Percentiles rank a stretch among this genome's conserved stretches.
Conservation (phyloP, 139 green algal species). For the Pseudopediastrum boryanum region DNA sequence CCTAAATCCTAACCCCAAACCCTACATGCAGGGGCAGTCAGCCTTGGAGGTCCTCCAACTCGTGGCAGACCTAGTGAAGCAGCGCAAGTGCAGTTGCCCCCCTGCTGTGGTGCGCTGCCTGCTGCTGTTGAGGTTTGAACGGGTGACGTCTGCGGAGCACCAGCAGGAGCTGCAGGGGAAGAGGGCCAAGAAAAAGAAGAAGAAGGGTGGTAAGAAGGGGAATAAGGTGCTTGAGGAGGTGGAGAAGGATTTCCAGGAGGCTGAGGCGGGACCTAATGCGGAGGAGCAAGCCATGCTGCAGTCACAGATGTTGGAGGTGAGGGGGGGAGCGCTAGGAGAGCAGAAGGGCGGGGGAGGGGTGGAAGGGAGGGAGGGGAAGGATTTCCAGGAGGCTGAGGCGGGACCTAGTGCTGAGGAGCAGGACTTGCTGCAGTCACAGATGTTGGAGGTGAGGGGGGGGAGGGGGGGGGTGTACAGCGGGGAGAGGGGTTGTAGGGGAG, state of each 20-base stretch:
- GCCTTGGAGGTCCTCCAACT: slow-evolving; percentile 82
- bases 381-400: slow-evolving; percentile 67
- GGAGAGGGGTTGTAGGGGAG: no score
- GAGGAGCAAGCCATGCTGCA: slow-evolving; percentile 41
- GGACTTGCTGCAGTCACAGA: slow-evolving; percentile 45
- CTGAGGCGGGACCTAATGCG: slow-evolving; percentile 45
- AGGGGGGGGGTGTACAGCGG: no score
- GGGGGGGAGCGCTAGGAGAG: neutral
- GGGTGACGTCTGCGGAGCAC: slow-evolving; percentile 33
- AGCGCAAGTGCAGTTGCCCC: slow-evolving; percentile 57
- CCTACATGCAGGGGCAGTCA: slow-evolving; percentile 31
- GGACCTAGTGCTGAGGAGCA: slow-evolving; percentile 29
- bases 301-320: slow-evolving; percentile 66
- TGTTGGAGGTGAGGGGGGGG: slow-evolving; percentile 61
- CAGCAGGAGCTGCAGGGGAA: neutral
- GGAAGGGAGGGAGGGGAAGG: no score
- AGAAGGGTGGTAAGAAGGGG: slow-evolving; percentile 28
- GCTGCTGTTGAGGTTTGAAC: slow-evolving; percentile 58
- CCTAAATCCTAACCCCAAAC: no score
- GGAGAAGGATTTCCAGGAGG: slow-evolving; percentile 72
- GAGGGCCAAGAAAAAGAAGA: slow-evolving; percentile 13
- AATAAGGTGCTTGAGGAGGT: slow-evolving; percentile 44
- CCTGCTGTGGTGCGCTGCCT: slow-evolving; percentile 59
- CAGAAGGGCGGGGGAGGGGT: no score
- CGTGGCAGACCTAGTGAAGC: slow-evolving; percentile 85